A percentile compares a stretch with the other conserved stretches of the same genome.
These are phyloP conservation scores for Rhinocladiella similis DNA, from an alignment of 2,329 filamentous ascomycete species.

Conservation along the genomic window DNA sequence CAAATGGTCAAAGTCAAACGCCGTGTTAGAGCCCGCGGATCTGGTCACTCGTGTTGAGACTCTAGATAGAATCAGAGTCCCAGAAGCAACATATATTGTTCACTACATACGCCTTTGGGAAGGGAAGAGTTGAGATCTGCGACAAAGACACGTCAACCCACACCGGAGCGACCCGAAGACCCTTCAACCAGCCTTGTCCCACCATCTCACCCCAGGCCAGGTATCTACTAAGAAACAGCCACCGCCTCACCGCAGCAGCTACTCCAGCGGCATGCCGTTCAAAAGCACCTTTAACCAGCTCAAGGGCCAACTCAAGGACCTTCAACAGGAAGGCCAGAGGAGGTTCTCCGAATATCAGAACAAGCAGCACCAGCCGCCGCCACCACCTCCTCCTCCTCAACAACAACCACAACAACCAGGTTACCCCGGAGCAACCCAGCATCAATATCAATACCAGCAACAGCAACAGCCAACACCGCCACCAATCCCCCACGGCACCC, in stretches of 20 bases:
- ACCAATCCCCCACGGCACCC: conserved; percentile 18
- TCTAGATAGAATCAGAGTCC: no score
- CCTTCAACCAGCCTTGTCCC: no score
- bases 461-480: conserved; percentile 16
- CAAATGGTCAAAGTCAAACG: not conserved
- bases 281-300: conserved; percentile 18
- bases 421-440: not conserved
- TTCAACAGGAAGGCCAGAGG: conserved; percentile 22
- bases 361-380: not conserved
- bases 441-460: conserved; percentile 10
- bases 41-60: no score
- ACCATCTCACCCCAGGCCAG: no score
- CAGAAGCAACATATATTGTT: no score
- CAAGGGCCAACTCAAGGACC: conserved; percentile 21
- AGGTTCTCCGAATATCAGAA: not conserved
- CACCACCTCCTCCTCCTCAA: not conserved
- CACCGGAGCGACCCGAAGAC: no score
- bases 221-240: not conserved
- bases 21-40: no score
- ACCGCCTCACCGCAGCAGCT: no score
- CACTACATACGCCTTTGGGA: no score
- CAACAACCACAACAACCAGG: not conserved
- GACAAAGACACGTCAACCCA: no score
- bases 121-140: no score
- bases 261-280: conserved; percentile 17